phyloP scores from a whole-genome alignment of 2,329 filamentous ascomycete genomes.

The Penicillium sp. region DNA sequence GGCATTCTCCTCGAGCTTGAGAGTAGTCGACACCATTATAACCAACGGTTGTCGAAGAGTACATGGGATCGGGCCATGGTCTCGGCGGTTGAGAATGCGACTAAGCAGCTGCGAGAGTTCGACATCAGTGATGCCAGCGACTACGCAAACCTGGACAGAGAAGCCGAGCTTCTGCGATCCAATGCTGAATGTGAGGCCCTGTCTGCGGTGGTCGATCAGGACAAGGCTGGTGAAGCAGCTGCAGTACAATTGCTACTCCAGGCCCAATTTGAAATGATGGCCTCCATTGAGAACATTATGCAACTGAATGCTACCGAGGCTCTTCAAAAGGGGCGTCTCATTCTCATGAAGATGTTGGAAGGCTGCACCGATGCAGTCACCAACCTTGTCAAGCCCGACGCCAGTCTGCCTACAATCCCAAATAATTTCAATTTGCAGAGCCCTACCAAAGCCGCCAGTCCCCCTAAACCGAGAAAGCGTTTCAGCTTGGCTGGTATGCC shows the following conservation, averaged over 20 bases:
- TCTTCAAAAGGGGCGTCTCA: constrained; percentile 73
- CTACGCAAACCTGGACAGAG: constrained; percentile 71
- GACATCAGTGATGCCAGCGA: constrained; percentile 70
- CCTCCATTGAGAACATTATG: constrained; percentile 79
- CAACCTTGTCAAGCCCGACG: constrained; percentile 89
- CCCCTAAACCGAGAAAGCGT: constrained; percentile 72
- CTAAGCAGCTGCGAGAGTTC: constrained; percentile 75
- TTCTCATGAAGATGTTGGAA: constrained; percentile 77
- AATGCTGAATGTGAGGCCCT: constrained; percentile 81
- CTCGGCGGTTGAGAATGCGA: constrained; percentile 81
- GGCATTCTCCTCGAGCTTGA: constrained; percentile 90
- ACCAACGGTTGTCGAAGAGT: constrained; percentile 76
- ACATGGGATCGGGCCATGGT: constrained; percentile 89
- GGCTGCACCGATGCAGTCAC: constrained; percentile 73
- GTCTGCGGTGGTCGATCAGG: constrained; percentile 76
- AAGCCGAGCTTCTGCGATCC: constrained; percentile 82
- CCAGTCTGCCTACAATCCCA: constrained; percentile 59
- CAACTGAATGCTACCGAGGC: constrained; percentile 83
- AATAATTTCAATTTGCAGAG: constrained; percentile 66
- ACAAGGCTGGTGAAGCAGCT: constrained; percentile 76
- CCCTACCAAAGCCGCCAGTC: constrained; percentile 68
- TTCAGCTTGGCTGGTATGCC: constrained; percentile 45
- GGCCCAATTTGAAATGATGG: constrained; percentile 88
- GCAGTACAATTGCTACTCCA: constrained; percentile 82
- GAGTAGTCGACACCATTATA: constrained; percentile 84